Base-by-base conservation (phyloP, 306 rosid genomes). In the Cercis canadensis region DNA sequence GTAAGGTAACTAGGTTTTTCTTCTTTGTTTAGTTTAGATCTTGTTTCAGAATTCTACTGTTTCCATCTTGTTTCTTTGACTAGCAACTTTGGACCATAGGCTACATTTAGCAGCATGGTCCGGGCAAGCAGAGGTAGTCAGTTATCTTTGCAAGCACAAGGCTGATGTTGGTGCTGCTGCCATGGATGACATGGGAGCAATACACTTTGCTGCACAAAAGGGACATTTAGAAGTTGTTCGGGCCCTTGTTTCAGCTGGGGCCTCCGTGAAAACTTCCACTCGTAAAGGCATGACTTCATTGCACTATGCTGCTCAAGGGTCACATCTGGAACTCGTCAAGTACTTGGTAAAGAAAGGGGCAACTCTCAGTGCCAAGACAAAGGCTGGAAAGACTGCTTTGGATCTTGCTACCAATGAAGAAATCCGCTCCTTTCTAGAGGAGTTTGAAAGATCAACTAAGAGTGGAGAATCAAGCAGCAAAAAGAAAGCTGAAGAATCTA, bases 111-210 rank as follows among this genome's bases (percentile, higher is more conserved):
- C 98, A 29, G 96, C 98, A 64, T 93, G 90, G 96, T 72, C 97
- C 51, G 98, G 98, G 33, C 92, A 88, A 65, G 50, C 82, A 36
- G 97, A 90, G 62, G 80, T 89, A 36, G 87, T 89, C 40, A 74
- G 64, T 74, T 80, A 81, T 83, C 95, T 93, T 32, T 93, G 97
- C 87, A 86, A 86, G 76, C 44, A 90, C 79, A 87, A 86, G 85
- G 98, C 97, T 52, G 98, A 88, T 80, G 96, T 84, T 36, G 89
- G 92, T 63, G 97, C 96, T 44, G 86, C 92, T 53, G 98, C 98
- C 64, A 87, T 93, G 97, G 98, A 93, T 60, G 97, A 93, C 81
- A 93, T 93, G 98, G 90, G 87, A 0, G 98, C 98, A 11, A 74
- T 93, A 56, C 98, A 93, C 82, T 93, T 93, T 62, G 98, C 97